These are phyloP conservation scores for Chaetomium cochliodes DNA, from an alignment of 495 filamentous ascomycete genomes.

Conservation along the genomic window DNA sequence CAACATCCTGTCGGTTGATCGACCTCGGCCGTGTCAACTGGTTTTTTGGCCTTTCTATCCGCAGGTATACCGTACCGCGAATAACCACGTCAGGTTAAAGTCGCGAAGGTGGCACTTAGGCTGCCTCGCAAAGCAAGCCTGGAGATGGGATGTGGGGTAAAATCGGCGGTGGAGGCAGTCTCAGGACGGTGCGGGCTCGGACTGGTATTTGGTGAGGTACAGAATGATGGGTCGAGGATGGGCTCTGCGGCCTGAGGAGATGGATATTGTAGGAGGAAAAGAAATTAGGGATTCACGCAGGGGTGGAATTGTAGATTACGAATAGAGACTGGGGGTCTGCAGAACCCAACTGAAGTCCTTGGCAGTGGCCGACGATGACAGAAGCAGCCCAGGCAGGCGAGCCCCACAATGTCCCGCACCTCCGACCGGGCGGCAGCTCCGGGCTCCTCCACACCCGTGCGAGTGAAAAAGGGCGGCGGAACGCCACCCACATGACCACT, in stretches of 20 bases:
- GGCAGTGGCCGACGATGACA: background rate
- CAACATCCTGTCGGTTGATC: slow-evolving; percentile 70
- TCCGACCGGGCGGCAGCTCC: no score
- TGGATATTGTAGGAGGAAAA: background rate
- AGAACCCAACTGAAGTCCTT: slow-evolving; percentile 9
- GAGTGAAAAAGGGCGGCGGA: no score
- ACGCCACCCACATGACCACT: no score
- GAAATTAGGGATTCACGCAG: background rate
- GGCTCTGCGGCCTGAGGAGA: background rate
- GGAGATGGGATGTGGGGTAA: slow-evolving; percentile 2
- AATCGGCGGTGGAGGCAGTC: background rate
- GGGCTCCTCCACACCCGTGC: no score
- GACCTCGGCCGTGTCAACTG: background rate
- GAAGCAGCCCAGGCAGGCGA: slow-evolving; percentile 9
- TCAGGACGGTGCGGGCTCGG: slow-evolving; percentile 3
- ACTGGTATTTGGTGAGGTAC: background rate
- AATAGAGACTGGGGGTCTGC: background rate
- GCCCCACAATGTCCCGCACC: background rate
- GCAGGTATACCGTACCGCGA: background rate
- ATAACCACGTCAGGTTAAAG: background rate
- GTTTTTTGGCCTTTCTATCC: background rate
- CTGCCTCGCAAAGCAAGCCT: background rate
- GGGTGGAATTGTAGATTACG: background rate
- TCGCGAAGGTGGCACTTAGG: slow-evolving; percentile 2
- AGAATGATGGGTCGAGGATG: background rate